Conservation (phyloP, 2,329 filamentous ascomycete species). For the Fusarium sp. region DNA sequence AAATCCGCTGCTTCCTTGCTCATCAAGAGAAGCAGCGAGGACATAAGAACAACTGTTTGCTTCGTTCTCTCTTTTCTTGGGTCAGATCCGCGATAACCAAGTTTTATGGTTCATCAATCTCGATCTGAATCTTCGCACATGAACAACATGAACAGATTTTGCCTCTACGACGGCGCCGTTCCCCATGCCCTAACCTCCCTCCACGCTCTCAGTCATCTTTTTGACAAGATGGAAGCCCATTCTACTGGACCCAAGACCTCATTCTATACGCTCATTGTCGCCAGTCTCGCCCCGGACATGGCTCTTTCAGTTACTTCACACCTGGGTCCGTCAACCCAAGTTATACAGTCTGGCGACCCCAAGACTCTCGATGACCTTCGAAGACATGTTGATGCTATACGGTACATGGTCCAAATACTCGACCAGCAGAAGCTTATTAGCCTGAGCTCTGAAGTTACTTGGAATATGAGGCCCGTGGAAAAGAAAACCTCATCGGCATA, state of each 20-base stretch:
- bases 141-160: background rate
- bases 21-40: too few relatives aligned
- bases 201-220: background rate
- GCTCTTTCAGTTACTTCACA: background rate
- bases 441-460: too few relatives aligned
- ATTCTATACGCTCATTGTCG: background rate
- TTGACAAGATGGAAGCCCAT: background rate
- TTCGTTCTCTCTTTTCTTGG: too few relatives aligned
- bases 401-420: background rate
- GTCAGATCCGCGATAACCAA: too few relatives aligned
- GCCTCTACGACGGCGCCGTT: background rate
- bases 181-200: background rate
- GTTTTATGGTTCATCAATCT: too few relatives aligned
- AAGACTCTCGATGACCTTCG: constrained; percentile 9
- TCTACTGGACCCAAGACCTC: background rate
- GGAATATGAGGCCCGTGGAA: background rate
- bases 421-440: background rate
- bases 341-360: constrained; percentile 23
- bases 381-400: background rate
- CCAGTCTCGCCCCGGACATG: background rate
- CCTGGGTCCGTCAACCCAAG: too few relatives aligned
- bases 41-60: too few relatives aligned
- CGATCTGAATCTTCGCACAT: too few relatives aligned
- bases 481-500: background rate
- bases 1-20: too few relatives aligned